Percentiles rank a stretch among this genome's conserved stretches.
These are phyloP conservation scores for Aspergillus haitiensis DNA, from an alignment of 495 filamentous ascomycete genomes.

Conservation along the genomic window DNA sequence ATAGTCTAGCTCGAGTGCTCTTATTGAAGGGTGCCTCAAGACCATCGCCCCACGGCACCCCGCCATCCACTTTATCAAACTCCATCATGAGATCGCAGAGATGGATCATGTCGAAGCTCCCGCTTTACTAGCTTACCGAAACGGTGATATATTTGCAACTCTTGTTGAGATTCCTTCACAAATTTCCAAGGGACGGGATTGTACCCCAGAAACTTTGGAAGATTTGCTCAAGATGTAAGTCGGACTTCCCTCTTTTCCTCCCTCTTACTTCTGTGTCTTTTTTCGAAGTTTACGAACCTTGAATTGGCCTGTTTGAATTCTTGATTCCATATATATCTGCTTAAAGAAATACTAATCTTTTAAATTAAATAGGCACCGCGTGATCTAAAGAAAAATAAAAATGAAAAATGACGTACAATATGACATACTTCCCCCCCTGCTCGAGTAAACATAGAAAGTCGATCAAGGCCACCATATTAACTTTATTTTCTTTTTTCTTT, in stretches of 20 bases:
- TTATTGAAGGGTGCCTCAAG: constrained; percentile 74
- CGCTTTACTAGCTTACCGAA: constrained; percentile 83
- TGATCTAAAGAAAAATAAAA: not conserved
- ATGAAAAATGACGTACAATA: not conserved
- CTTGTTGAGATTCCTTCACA: constrained; percentile 82
- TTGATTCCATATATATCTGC: not conserved
- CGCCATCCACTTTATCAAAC: constrained; percentile 80
- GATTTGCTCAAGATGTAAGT: constrained; percentile 59
- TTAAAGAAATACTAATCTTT: too few relatives aligned
- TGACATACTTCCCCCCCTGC: not conserved
- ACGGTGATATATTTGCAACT: constrained; percentile 87
- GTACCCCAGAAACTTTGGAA: constrained; percentile 61
- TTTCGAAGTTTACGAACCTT: too few relatives aligned
- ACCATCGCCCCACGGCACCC: constrained; percentile 68
- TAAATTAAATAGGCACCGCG: too few relatives aligned
- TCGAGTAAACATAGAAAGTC: too few relatives aligned
- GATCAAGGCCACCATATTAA: not conserved
- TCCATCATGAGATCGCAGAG: constrained; percentile 90
- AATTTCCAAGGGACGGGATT: constrained; percentile 67
- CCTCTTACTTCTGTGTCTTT: not conserved
- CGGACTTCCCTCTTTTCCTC: not conserved
- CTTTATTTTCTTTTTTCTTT: not conserved
- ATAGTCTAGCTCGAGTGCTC: constrained; percentile 70
- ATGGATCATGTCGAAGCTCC: constrained; percentile 90
- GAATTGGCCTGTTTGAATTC: not conserved